phyloP scores from a whole-genome alignment of 2,329 filamentous ascomycete genomes.

The Neonectria magnoliae region DNA sequence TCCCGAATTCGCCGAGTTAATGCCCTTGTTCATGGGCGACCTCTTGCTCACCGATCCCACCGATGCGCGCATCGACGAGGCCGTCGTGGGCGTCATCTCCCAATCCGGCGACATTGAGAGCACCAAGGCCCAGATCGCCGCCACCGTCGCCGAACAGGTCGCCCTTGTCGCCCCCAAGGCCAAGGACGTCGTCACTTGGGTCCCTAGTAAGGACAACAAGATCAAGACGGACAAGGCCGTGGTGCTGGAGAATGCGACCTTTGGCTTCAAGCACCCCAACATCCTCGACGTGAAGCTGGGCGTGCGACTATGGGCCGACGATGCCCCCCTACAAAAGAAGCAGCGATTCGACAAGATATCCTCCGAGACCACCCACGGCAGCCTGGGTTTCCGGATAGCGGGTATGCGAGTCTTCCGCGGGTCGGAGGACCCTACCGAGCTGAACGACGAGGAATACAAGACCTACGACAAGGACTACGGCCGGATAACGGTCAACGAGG shows the following conservation, averaged over 20 bases:
- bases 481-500: conserved; percentile 60
- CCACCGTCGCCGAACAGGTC: conserved; percentile 47
- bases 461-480: conserved; percentile 73
- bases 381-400: conserved; percentile 70
- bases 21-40: conserved; percentile 87
- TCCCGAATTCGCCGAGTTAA: conserved; percentile 78
- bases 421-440: conserved; percentile 59
- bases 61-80: conserved; percentile 60
- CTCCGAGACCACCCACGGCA: conserved; percentile 67
- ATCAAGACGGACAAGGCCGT: conserved; percentile 84
- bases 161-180: conserved; percentile 29
- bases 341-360: conserved; percentile 68
- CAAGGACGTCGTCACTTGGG: conserved; percentile 51
- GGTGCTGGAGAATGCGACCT: conserved; percentile 84
- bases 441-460: conserved; percentile 65
- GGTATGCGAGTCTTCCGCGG: conserved; percentile 73
- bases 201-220: conserved; percentile 61
- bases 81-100: conserved; percentile 56
- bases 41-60: conserved; percentile 72
- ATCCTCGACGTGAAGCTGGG: conserved; percentile 95
- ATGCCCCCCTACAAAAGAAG: conserved; percentile 68
- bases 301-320: conserved; percentile 84
- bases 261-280: conserved; percentile 84
- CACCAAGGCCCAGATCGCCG: conserved; percentile 47
- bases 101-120: conserved; percentile 47